Evolutionary conservation across 768 basidiomycete species (phyloP), one percentile per base, ranked within the genome.

Genomic region (Suillus tomentosus): DNA sequence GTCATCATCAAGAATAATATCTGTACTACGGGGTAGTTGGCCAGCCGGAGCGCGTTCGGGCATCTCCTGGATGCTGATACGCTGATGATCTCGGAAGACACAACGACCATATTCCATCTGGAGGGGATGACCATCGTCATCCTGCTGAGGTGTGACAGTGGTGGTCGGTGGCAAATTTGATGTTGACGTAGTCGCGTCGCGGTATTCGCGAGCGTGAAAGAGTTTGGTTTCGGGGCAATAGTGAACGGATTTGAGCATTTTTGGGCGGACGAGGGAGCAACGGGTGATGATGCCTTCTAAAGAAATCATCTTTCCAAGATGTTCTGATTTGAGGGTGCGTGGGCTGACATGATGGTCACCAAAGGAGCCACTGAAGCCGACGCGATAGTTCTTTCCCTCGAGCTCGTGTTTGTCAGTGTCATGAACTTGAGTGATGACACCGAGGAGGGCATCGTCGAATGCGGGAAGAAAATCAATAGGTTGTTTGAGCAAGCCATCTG

Each of bases 31-130:
- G 53, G 97, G 97, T 36, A 99, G 82, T 76, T 98, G 96, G 36
- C 97, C 97, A 51, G 97, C 92, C 31, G 97, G 97, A 15, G 97
- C 96, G 27, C 97, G 88, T 78, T 99, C 97, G 3, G 97, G 97
- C 96, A 99, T 99, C 74, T 99, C 97, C 79, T 99, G 97, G 66
- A 99, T 99, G 76, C 89, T 95, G 73, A 99, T 93, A 68, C 95
- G 88, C 77, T 99, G 97, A 77, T 99, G 94, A 78, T 99, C 97
- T 63, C 93, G 83, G 81, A 97, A 99, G 9, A 91, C 86, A 73
- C 91, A 94, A 67, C 90, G 81, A 5, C 97, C 97, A 73, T 88
- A 99, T 79, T 99, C 97, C 69, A 89, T 97, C 76, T 95, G 87
- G 57, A 99, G 80, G 24, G 86, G 81, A 71, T 88, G 86, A 2